Evolutionary conservation across 805 yeast species (phyloP), one percentile per base, ranked within the genome.

Genomic region (Monosporozyma unispora): DNA sequence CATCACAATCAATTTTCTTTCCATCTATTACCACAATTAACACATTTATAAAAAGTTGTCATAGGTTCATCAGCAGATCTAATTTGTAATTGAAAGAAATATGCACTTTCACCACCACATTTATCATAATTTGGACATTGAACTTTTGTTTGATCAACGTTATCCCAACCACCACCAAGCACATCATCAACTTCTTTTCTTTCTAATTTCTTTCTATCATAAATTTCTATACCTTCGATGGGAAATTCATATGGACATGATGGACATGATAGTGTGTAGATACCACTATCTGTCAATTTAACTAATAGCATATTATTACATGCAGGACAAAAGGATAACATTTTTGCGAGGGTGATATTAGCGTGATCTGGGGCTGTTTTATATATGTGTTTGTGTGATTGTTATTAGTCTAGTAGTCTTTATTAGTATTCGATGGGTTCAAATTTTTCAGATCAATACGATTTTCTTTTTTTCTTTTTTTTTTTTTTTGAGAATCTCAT

Each of bases 61-160:
- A 93, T 93, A 22, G 99, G 99, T 72, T 93, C 99, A 76, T 93
- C 99, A 1, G 99, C 99, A 53, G 96, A 86, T 69, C 99, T 77
- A 61, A 93, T 93, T 68, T 93, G 99, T 52, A 93, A 73, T 70
- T 93, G 98, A 77, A 90, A 93, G 74, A 87, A 93, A 69, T 93
- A 93, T 0, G 99, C 99, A 68, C 88, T 87, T 56, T 80, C 85
- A 55, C 84, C 82, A 39, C 87, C 95, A 72, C 99, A 93, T 2
- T 73, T 62, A 50, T 87, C 96, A 42, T 80, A 74, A 47, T 66
- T 66, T 3, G 97, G 96, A 73, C 99, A 91, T 64, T 91, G 95
- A 0, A 91, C 87, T 1, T 81, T 74, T 0, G 98, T 93, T 64
- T 93, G 97, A 64, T 93, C 99, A 25, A 93, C 99, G 62, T 93